Evolutionary conservation across 768 basidiomycete genomes (phyloP).

Genomic region (Mycena haematopus): DNA sequence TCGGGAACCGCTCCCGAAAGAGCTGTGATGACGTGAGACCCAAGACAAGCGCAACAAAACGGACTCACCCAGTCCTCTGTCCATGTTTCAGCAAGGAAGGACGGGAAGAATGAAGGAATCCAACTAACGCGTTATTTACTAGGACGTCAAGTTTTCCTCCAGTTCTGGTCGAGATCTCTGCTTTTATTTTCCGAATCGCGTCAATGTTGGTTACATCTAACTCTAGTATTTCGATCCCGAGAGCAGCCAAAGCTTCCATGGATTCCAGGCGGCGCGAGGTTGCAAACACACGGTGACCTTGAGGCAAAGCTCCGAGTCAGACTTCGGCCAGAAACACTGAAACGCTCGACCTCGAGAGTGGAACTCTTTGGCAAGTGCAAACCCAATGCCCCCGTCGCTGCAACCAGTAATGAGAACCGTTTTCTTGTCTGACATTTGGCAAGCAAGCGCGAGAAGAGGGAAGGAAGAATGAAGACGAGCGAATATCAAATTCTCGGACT

Average conservation of each 20-base stretch:
- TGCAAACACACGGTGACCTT: conserved; percentile 33
- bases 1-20: not conserved
- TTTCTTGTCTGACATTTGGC: not conserved
- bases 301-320: not conserved
- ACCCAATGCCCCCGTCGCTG: not conserved
- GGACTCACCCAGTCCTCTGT: not conserved
- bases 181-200: not conserved
- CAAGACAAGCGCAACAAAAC: not conserved
- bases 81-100: not conserved
- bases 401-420: not conserved
- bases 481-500: too few relatives aligned
- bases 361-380: not conserved
- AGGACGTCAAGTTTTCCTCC: conserved; percentile 10
- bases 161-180: not conserved
- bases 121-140: conserved; percentile 9
- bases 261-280: conserved; percentile 31
- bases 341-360: not conserved
- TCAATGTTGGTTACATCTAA: conserved; percentile 34
- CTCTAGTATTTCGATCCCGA: conserved; percentile 28
- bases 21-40: not conserved
- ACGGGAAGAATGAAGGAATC: not conserved
- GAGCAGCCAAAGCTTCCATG: conserved; percentile 26
- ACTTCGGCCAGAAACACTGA: not conserved
- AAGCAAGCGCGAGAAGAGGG: not conserved
- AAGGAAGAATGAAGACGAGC: too few relatives aligned